Evolutionary conservation across 257 asterid species (phyloP).

Genomic region (Apocynum venetum): DNA sequence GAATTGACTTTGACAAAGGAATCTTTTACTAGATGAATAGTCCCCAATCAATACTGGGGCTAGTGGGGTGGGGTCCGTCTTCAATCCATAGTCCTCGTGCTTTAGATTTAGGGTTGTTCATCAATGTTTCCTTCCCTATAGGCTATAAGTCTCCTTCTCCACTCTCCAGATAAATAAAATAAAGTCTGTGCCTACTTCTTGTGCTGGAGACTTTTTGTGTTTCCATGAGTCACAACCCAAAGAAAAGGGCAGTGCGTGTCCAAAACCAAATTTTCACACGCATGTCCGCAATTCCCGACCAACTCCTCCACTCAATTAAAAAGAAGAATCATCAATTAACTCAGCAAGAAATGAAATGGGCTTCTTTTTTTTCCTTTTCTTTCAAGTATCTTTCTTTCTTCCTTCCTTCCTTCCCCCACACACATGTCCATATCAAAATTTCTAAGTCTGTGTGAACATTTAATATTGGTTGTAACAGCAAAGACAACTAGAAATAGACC

Average conservation of each 20-base stretch:
- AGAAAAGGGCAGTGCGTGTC: background rate
- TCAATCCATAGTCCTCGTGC: no score
- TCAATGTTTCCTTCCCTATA: background rate
- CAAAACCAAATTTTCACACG: background rate
- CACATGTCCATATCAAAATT: slow-evolving; percentile 16
- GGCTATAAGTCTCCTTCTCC: background rate
- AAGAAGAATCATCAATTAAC: background rate
- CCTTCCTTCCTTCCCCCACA: background rate
- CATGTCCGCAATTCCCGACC: background rate
- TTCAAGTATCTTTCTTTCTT: background rate
- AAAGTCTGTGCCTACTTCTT: background rate
- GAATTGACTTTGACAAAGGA: background rate
- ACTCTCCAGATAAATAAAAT: background rate
- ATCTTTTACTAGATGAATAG: background rate
- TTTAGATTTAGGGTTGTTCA: background rate
- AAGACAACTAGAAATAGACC: slow-evolving; percentile 18
- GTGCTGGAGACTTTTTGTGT: background rate
- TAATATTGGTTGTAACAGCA: slow-evolving; percentile 9
- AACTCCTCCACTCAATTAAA: background rate
- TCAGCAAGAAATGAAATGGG: background rate
- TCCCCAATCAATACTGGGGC: no score
- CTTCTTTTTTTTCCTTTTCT: background rate
- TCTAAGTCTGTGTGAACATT: slow-evolving; percentile 10
- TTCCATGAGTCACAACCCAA: background rate
- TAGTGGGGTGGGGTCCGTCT: no score